Evolutionary conservation across 73 alveolate species (phyloP).

Genomic region (Paramecium tetraurelia): DNA sequence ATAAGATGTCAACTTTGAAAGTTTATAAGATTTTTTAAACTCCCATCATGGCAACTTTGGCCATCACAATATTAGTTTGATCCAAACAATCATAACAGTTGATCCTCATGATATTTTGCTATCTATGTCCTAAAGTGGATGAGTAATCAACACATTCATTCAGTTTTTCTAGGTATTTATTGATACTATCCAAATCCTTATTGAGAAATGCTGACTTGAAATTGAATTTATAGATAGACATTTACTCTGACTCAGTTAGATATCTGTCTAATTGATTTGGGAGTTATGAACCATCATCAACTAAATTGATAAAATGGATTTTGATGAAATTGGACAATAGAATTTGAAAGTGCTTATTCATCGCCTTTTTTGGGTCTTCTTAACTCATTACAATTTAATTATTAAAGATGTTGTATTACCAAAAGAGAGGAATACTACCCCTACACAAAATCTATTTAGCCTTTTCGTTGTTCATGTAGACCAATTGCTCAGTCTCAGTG

Average conservation of each 20-base stretch:
- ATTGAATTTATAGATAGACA: not conserved
- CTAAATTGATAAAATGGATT: not conserved
- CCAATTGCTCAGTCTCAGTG: conserved; percentile 37
- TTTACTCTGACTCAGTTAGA: not conserved
- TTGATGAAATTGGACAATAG: not conserved
- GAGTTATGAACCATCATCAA: conserved; percentile 17
- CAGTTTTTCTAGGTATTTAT: not conserved
- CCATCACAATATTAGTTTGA: conserved; percentile 44
- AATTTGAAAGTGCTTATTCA: not conserved
- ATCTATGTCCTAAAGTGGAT: not conserved
- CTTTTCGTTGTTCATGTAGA: not conserved
- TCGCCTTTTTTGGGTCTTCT: conserved; percentile 35
- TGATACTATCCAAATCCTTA: not conserved
- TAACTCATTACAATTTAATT: not conserved
- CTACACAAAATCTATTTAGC: conserved; percentile 19
- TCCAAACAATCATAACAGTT: conserved; percentile 60
- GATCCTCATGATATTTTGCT: not conserved
- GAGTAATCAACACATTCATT: not conserved
- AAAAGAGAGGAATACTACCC: conserved; percentile 53
- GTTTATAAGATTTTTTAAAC: not conserved
- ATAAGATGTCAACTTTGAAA: not conserved
- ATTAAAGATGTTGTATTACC: conserved; percentile 26
- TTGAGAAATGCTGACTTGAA: not conserved
- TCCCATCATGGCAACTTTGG: conserved; percentile 25
- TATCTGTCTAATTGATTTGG: not conserved